Evolutionary conservation across 2,329 filamentous ascomycete genomes (phyloP).

Genomic region (Cercospora sp.): DNA sequence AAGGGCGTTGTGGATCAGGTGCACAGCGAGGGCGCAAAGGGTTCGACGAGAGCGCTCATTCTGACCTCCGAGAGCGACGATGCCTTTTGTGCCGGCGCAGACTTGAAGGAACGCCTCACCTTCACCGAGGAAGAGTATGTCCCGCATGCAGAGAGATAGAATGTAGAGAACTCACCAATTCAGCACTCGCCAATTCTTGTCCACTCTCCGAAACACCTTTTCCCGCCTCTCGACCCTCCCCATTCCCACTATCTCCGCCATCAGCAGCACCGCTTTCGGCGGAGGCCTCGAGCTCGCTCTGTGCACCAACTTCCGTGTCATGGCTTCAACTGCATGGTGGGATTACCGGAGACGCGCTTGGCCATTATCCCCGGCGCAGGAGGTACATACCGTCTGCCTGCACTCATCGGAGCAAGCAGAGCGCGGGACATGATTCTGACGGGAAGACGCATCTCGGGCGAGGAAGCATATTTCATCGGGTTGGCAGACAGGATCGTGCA

Average conservation of each 20-base stretch:
- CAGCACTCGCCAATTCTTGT: constrained; percentile 78
- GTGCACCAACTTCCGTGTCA: constrained; percentile 83
- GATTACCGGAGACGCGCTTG: constrained; percentile 85
- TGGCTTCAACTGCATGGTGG: constrained; percentile 78
- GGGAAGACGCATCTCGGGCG: constrained; percentile 76
- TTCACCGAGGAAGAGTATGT: constrained; percentile 77
- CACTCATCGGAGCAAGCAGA: constrained; percentile 73
- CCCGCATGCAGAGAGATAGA: background rate
- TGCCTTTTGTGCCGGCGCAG: constrained; percentile 91
- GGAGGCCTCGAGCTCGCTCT: constrained; percentile 93
- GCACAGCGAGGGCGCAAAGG: constrained; percentile 56
- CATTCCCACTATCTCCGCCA: constrained; percentile 85
- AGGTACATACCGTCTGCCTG: constrained; percentile 83
- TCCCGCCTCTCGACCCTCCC: constrained; percentile 70
- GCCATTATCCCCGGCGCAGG: constrained; percentile 95
- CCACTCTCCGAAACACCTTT: constrained; percentile 74
- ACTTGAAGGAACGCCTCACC: constrained; percentile 80
- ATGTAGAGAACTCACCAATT: background rate
- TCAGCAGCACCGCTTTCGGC: constrained; percentile 83
- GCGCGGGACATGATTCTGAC: constrained; percentile 92
- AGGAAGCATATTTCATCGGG: constrained; percentile 89
- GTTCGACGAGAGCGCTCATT: constrained; percentile 75
- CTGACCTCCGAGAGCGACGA: constrained; percentile 81
- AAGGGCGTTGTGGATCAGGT: constrained; percentile 72
- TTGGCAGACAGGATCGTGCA: constrained; percentile 89